phyloP scores from a whole-genome alignment of 805 yeast genomes.

The Candida methanosorbosa region DNA sequence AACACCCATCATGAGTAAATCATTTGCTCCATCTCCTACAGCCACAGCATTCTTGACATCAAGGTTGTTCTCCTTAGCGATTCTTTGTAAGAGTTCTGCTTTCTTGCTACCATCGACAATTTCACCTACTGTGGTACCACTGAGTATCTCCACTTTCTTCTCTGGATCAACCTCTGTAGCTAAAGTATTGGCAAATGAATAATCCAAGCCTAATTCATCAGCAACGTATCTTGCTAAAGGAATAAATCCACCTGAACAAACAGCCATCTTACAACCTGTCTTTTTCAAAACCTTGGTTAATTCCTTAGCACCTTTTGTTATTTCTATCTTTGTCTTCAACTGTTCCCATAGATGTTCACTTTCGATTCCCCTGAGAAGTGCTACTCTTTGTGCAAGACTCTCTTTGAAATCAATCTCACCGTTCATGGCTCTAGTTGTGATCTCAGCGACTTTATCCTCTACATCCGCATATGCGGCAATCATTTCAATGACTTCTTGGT shows the following conservation, averaged over 20 bases:
- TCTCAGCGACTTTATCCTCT: constrained; percentile 76
- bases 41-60: constrained; percentile 56
- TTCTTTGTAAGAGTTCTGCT: constrained; percentile 58
- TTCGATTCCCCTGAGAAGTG: constrained; percentile 74
- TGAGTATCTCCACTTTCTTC: constrained; percentile 38
- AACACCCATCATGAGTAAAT: constrained; percentile 79
- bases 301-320: constrained; percentile 84
- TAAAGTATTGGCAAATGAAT: constrained; percentile 78
- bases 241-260: constrained; percentile 89
- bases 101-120: constrained; percentile 83
- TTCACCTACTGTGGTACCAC: constrained; percentile 72
- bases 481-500: constrained; percentile 93
- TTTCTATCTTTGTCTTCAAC: constrained; percentile 53
- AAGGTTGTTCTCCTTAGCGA: constrained; percentile 48
- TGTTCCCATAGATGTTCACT: constrained; percentile 69
- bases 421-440: constrained; percentile 93
- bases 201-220: constrained; percentile 61
- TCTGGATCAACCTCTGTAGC: constrained; percentile 34
- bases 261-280: constrained; percentile 67
- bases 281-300: constrained; percentile 53
- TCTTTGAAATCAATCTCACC: constrained; percentile 90
- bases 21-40: constrained; percentile 97
- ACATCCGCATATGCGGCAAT: constrained; percentile 93
- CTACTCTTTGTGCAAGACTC: constrained; percentile 68
- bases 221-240: constrained; percentile 79